Evolutionary conservation across 2,329 filamentous ascomycete species (phyloP).

Genomic region (Botrytis elliptica): DNA sequence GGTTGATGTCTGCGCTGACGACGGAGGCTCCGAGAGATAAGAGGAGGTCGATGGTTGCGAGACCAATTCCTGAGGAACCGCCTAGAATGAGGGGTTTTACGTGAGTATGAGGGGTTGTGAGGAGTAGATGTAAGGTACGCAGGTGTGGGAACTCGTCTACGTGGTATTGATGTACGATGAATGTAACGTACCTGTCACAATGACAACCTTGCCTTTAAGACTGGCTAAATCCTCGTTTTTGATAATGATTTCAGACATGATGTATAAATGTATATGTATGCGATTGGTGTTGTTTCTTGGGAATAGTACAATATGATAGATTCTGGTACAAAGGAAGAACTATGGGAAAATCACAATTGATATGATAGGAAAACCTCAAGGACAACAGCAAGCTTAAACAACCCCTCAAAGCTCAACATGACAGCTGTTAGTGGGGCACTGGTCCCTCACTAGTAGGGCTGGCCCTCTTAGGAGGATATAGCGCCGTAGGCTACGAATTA

Average conservation of each 20-base stretch:
- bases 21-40: slow-evolving; percentile 54
- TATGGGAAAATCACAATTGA: neutral
- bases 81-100: slow-evolving; percentile 40
- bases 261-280: slow-evolving; percentile 14
- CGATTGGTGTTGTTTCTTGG: neutral
- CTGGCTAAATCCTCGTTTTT: slow-evolving; percentile 44
- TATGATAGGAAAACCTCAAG: neutral
- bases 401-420: neutral
- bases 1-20: slow-evolving; percentile 53
- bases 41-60: slow-evolving; percentile 53
- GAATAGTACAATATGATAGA: neutral
- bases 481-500: neutral
- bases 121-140: neutral
- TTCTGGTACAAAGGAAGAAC: neutral
- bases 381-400: neutral
- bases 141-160: slow-evolving; percentile 12
- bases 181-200: slow-evolving; percentile 49
- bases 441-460: neutral
- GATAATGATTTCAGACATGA: slow-evolving; percentile 48
- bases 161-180: slow-evolving; percentile 29
- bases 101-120: slow-evolving; percentile 12
- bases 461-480: neutral
- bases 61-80: slow-evolving; percentile 59
- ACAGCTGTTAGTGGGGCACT: neutral
- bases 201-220: slow-evolving; percentile 51